Percentiles rank a stretch among this genome's conserved stretches.
Conservation (phyloP, 169 alveolate genomes). For the Miamiensis avidus region DNA sequence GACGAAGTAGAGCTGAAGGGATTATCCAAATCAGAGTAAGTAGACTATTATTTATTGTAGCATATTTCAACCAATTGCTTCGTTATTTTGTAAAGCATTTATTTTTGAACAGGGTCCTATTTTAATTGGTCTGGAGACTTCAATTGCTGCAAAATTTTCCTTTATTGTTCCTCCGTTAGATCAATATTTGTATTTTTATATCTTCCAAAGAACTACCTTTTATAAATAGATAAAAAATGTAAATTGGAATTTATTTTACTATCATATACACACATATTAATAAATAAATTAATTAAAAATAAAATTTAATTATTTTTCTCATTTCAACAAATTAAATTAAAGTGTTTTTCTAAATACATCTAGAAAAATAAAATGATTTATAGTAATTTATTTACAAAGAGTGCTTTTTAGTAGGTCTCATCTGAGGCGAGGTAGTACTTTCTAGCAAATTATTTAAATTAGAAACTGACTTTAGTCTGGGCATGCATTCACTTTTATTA, state of each 20-base stretch:
- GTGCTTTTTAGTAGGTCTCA: neutral
- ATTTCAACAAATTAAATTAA: too few species aligned
- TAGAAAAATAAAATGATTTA: too few species aligned
- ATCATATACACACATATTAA: too few species aligned
- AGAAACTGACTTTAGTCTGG: neutral
- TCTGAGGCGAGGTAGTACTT: neutral
- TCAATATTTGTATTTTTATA: neutral
- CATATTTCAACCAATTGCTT: neutral
- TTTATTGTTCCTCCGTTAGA: neutral
- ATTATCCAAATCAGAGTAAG: neutral
- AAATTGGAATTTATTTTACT: too few species aligned
- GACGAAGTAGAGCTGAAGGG: neutral
- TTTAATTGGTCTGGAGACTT: neutral
- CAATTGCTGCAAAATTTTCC: too few species aligned
- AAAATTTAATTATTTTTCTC: too few species aligned
- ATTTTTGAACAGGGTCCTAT: neutral
- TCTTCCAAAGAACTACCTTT: neutral
- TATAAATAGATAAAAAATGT: too few species aligned
- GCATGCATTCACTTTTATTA: slow-evolving; percentile 3
- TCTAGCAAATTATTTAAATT: neutral
- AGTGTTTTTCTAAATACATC: too few species aligned
- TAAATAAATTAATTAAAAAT: too few species aligned
- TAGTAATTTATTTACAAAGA: neutral
- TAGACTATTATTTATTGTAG: too few species aligned
- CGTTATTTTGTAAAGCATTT: neutral